Evolutionary conservation across 768 basidiomycete species (phyloP), one percentile per base, ranked within the genome.

Genomic region (Trametes cubensis): DNA sequence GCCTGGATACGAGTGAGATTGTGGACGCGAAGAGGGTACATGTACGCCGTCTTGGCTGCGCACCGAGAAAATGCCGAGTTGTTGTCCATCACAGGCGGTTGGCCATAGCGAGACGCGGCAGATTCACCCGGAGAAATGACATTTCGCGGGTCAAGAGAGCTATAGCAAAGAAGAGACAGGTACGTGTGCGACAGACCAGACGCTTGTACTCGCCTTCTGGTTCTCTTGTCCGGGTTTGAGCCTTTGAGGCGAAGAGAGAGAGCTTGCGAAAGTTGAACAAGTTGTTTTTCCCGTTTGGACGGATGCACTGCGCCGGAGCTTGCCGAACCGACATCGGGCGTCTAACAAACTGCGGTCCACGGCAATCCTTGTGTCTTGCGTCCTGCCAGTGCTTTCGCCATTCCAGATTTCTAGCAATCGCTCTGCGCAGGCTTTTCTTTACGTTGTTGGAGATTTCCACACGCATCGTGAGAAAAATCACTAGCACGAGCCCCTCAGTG

Each of bases 61-160:
- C 61, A 52, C 61, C 61, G 61, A 62, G 49, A 62, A 57, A 57
- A 57, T 62, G 44, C 61, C 61, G 61, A 53, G 49, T 51, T 30
- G 48, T 50, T 52, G 41, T 28, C 14, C 58, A 44, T 34, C 49
- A 44, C 26, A 18, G 28, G 49, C 49, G 21, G 58, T 28, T 21
- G 38, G 41, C 28, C 46, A 30, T 28, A 34, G 47, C 40, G 14
- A 34, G n/a, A 39, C 26, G 40, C 58, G 58, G 58, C 17, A 42
- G 49, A 59, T 51, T 41, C 28, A 14, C 30, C 34, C 58, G 58
- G 58, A 59, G 58, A 59, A 59, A 51, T 59, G 40, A 21, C 58
- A 42, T 57, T 48, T 39, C 21, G 34, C 44, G 52, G 39, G 20
- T 42, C 15, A 44, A 55, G 25, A 30, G 55, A 25, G 10, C 34